Evolutionary conservation across 106 monocot species (phyloP).

Genomic region (Dioscorea zingiberensis): DNA sequence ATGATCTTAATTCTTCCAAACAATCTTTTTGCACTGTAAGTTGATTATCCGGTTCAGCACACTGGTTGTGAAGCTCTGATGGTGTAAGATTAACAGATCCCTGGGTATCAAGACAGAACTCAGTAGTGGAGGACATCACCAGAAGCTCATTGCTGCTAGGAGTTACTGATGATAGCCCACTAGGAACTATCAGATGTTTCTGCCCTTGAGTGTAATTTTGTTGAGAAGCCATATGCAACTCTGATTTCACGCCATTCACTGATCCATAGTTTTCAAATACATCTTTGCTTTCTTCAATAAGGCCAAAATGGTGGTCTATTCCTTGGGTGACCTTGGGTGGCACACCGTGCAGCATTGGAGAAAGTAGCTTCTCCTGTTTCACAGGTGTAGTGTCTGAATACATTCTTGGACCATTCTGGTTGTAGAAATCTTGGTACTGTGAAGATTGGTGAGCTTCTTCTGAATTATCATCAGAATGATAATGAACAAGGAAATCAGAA

Average conservation of each 20-base stretch:
- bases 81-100: too few species aligned
- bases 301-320: conserved; percentile 4
- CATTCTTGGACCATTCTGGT: conserved; percentile 5
- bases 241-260: conserved; percentile 11
- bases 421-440: conserved; percentile 5
- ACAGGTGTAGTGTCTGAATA: conserved; percentile 11
- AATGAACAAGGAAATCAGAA: conserved; percentile 25
- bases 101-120: too few species aligned
- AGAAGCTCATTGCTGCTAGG: too few species aligned
- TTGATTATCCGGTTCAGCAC: conserved; percentile 6
- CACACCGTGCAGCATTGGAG: conserved; percentile 15
- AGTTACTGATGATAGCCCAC: too few species aligned
- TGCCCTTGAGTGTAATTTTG: neutral
- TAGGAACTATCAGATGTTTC: conserved; percentile 1
- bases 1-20: conserved; percentile 26
- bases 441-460: conserved; percentile 3
- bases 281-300: conserved; percentile 12
- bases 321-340: conserved; percentile 1
- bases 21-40: conserved; percentile 10
- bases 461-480: conserved; percentile 20
- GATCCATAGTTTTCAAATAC: neutral
- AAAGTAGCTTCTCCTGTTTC: conserved; percentile 9
- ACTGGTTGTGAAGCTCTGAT: neutral
- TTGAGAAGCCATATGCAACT: conserved; percentile 7
- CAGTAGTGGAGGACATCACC: too few species aligned